Conservation (phyloP, 1,284 basidiomycete genomes). For the Tilletia setariae region DNA sequence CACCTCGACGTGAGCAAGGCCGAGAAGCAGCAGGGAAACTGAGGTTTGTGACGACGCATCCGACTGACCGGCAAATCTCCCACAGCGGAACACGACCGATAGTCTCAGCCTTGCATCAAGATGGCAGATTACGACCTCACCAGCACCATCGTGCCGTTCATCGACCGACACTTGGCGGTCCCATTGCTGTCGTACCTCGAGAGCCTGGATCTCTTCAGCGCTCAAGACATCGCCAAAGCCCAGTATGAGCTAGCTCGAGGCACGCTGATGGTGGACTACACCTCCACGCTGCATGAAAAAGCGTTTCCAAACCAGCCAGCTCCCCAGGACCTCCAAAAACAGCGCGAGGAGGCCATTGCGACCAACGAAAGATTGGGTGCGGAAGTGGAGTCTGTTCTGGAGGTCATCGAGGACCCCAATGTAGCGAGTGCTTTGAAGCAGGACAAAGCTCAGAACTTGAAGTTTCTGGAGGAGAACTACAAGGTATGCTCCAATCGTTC, state of each 20-base stretch:
- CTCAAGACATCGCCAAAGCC: conserved; percentile 72
- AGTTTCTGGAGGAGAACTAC: conserved; percentile 90
- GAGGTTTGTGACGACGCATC: no score
- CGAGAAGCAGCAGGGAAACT: no score
- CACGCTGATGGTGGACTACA: conserved; percentile 58
- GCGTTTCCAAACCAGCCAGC: conserved; percentile 65
- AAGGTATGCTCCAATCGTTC: conserved; percentile 62
- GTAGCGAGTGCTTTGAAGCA: conserved; percentile 76
- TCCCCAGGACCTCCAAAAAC: conserved; percentile 44
- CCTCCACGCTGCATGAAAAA: conserved; percentile 73
- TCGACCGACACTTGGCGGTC: conserved; percentile 90
- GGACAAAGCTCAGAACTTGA: conserved; percentile 94
- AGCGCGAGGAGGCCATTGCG: conserved; percentile 67
- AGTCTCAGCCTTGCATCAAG: neutral
- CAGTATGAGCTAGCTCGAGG: conserved; percentile 96
- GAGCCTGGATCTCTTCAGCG: conserved; percentile 67
- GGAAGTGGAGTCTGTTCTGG: conserved; percentile 85
- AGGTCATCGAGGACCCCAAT: conserved; percentile 94
- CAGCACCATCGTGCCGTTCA: conserved; percentile 65
- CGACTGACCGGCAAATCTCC: no score
- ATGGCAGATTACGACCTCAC: conserved; percentile 68
- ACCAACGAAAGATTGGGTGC: conserved; percentile 79
- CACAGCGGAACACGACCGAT: no score
- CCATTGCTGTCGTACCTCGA: conserved; percentile 81
- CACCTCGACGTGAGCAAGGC: no score